Conservation (phyloP, 2,329 filamentous ascomycete genomes). For the Fusarium sterilihyphosum region DNA sequence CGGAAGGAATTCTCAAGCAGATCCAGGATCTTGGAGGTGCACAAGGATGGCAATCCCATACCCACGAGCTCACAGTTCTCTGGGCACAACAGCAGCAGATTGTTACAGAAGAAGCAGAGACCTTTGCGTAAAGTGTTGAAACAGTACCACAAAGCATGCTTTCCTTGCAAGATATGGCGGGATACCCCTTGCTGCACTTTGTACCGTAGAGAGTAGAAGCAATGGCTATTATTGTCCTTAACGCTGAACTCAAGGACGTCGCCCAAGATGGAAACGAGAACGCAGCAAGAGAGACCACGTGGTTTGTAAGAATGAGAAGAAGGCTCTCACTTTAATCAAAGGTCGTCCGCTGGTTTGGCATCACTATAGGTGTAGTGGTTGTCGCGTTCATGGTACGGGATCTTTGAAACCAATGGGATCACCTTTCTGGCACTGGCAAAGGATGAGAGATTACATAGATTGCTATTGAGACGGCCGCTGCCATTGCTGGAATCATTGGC, state of each 20-base stretch:
- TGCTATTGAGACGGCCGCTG: not conserved
- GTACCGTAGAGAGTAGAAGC: too few relatives aligned
- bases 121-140: too few relatives aligned
- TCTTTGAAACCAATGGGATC: not conserved
- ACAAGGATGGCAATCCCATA: too few relatives aligned
- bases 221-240: too few relatives aligned
- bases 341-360: not conserved
- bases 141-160: too few relatives aligned
- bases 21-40: too few relatives aligned
- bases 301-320: not conserved
- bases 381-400: not conserved
- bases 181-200: too few relatives aligned
- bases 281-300: not conserved
- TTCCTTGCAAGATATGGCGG: too few relatives aligned
- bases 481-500: not conserved
- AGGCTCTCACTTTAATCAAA: not conserved
- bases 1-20: too few relatives aligned
- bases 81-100: too few relatives aligned
- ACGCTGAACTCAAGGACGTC: rapidly evolving
- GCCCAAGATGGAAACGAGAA: not conserved
- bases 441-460: not conserved
- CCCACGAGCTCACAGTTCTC: too few relatives aligned
- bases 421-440: not conserved
- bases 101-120: too few relatives aligned
- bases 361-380: not conserved